phyloP scores from a whole-genome alignment of 2,329 filamentous ascomycete species.

The Rosellinia necatrix region DNA sequence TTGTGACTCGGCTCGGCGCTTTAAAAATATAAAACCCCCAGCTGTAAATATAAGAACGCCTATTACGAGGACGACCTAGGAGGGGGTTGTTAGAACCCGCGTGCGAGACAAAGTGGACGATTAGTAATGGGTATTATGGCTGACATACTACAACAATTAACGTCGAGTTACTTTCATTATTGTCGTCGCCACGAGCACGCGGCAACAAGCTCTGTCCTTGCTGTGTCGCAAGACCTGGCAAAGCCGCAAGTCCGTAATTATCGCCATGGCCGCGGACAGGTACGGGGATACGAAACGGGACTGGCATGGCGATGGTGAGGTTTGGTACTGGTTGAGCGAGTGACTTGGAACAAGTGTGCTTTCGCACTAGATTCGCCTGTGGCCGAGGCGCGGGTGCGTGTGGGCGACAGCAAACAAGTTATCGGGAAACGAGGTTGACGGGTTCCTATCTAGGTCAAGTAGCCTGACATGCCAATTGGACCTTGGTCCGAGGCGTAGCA shows the following conservation, averaged over 20 bases:
- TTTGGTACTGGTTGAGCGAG: constrained; percentile 31
- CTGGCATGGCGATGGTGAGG: constrained; percentile 27
- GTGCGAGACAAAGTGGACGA: constrained; percentile 8
- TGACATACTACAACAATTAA: constrained; percentile 25
- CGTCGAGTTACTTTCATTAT: background rate
- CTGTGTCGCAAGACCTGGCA: constrained; percentile 9
- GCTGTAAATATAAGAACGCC: constrained; percentile 27
- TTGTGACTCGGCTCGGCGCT: constrained; percentile 16
- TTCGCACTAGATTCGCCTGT: background rate
- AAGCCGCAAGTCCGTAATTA: constrained; percentile 10
- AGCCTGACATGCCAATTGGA: constrained; percentile 20
- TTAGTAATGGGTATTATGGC: background rate
- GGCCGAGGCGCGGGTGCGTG: constrained; percentile 1
- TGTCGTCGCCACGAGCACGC: background rate
- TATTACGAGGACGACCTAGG: constrained; percentile 32
- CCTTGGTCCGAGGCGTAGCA: constrained; percentile 8
- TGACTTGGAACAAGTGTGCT: constrained; percentile 7
- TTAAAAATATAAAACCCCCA: constrained; percentile 23
- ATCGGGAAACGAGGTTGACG: constrained; percentile 3
- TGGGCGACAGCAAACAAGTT: constrained; percentile 16
- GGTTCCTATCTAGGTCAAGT: background rate
- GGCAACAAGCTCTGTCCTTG: background rate
- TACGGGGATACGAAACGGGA: constrained; percentile 35
- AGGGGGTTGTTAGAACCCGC: background rate
- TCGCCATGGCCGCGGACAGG: constrained; percentile 20